Conservation (phyloP, 2,329 filamentous ascomycete species). For the Phialophora tarda region DNA sequence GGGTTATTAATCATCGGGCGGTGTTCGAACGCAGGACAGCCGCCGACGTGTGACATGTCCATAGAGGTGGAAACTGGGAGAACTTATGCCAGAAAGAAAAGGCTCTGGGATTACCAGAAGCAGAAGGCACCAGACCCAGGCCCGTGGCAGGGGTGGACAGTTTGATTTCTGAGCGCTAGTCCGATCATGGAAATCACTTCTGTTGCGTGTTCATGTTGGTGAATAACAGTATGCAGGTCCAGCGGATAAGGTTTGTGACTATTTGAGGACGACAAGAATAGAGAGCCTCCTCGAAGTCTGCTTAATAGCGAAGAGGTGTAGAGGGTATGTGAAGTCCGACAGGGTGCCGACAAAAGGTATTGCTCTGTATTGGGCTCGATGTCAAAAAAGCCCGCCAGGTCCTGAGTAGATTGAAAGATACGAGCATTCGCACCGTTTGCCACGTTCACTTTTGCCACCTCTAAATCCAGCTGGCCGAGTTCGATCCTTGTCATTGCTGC, state of each 20-base stretch:
- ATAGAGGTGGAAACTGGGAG: neutral
- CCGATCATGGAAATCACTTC: neutral
- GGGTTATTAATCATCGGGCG: neutral
- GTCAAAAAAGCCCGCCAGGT: neutral
- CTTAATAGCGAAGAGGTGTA: neutral
- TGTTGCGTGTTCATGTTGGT: neutral
- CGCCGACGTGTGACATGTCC: neutral
- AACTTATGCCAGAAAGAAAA: neutral
- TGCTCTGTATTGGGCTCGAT: neutral
- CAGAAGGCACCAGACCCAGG: neutral
- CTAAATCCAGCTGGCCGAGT: neutral
- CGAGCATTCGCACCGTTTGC: neutral
- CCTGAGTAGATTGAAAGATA: neutral
- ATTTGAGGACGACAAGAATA: neutral
- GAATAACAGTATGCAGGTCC: neutral
- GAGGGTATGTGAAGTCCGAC: neutral
- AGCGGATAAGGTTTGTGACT: too few relatives aligned
- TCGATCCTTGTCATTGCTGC: neutral
- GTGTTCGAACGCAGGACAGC: neutral
- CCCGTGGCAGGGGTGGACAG: neutral
- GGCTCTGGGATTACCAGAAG: neutral
- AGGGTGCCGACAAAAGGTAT: neutral
- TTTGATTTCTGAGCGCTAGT: neutral
- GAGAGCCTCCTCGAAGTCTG: neutral
- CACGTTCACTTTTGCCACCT: neutral